Base-by-base conservation (phyloP, 768 basidiomycete species). In the Plicaturopsis crispa region DNA sequence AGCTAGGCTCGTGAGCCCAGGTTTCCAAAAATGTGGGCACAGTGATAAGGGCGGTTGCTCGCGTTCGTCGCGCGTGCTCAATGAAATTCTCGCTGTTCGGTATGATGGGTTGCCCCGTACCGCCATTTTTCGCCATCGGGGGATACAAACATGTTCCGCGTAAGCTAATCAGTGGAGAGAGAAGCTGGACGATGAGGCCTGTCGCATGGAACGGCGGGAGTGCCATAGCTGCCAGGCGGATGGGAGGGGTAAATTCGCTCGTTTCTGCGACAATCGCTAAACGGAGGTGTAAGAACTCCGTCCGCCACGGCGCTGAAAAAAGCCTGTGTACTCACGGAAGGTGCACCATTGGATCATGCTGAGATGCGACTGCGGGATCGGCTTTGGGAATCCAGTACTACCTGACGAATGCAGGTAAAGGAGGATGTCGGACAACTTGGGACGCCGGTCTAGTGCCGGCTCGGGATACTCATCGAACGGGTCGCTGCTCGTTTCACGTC, bases 351-450 rank as follows among this genome's bases (percentile, higher is more conserved):
- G 46, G 6, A 52, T 18, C 4, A 22, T 36, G 13, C 33, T 50
- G 3, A 41, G 13, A 19, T 47, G 31, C 7, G 39, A 48, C 31
- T 48, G 48, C 3, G 48, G 43, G 33, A 61, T 54, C 2, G 56
- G 42, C 24, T 58, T 61, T 0, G 60, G 58, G 21, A 54, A 60
- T 1, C 59, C 56, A 0, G 61, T 59, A 24, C 59, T 56, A 33
- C 61, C 61, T 1, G 64, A 63, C 0, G 63, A 66, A 40, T 64
- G 62, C 4, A 65, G 41, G 24, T 56, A 60, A 26, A 46, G 31
- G 30, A 39, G 46, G 2, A 46, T 39, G 1, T 35, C 33, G 21
- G 23, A 34, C 16, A 34, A 32, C n/a, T n/a, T n/a, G n/a, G n/a
- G n/a, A n/a, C n/a, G n/a, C 1, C 8, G 1, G 7, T 41, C 7